phyloP scores from a whole-genome alignment of 805 yeast genomes.

The Starmera quercuum region DNA sequence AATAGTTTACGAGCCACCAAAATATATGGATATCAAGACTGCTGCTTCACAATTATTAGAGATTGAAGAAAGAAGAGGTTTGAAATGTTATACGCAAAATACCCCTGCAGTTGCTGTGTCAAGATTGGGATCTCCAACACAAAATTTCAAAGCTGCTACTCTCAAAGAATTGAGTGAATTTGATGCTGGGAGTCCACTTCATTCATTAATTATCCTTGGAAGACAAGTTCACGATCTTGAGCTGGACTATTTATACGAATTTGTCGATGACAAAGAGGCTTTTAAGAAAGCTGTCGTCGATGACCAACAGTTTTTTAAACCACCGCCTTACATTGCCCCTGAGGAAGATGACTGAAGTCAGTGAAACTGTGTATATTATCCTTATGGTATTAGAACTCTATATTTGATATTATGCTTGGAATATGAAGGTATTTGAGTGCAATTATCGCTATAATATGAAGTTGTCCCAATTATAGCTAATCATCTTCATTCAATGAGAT shows the following conservation, averaged over 20 bases:
- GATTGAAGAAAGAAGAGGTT: conserved; percentile 70
- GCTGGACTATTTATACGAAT: conserved; percentile 73
- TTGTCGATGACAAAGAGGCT: conserved; percentile 50
- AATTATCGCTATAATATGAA: too few relatives aligned
- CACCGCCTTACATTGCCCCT: conserved; percentile 58
- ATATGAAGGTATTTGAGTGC: too few relatives aligned
- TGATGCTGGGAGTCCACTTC: conserved; percentile 92
- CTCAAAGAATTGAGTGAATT: conserved; percentile 68
- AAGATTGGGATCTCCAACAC: conserved; percentile 82
- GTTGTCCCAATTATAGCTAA: too few relatives aligned
- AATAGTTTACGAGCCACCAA: conserved; percentile 89
- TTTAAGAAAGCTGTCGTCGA: conserved; percentile 36
- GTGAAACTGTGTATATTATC: too few relatives aligned
- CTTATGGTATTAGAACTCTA: background rate
- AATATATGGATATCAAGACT: conserved; percentile 88
- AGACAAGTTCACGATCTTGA: conserved; percentile 93
- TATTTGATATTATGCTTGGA: background rate
- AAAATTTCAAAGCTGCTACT: conserved; percentile 79
- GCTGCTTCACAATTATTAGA: conserved; percentile 87
- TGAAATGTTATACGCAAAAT: conserved; percentile 71
- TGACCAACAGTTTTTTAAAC: conserved; percentile 68
- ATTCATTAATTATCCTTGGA: conserved; percentile 85
- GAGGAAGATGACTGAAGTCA: too few relatives aligned
- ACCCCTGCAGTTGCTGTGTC: conserved; percentile 95
- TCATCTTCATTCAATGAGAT: conserved; percentile 1